These are phyloP conservation scores for Phyllosticta citribraziliensis DNA, from an alignment of 2,329 filamentous ascomycete species.

Conservation along the genomic window DNA sequence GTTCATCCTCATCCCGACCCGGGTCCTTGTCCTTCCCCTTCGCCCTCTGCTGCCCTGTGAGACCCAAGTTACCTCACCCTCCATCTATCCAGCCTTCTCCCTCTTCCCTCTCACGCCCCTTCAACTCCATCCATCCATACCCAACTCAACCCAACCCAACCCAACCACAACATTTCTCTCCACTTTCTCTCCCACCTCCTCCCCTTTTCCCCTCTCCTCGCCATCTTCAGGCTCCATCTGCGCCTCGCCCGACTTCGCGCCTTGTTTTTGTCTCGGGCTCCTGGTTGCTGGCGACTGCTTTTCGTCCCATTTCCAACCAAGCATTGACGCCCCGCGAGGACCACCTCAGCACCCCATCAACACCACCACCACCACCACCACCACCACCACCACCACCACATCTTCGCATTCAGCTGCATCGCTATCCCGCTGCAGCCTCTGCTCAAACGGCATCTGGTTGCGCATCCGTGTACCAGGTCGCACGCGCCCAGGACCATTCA, in stretches of 20 bases:
- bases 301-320: background rate
- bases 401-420: background rate
- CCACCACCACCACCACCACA: background rate
- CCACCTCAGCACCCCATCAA: background rate
- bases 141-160: background rate
- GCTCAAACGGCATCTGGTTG: background rate
- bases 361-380: background rate
- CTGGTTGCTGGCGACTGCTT: constrained; percentile 3
- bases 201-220: background rate
- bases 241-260: background rate
- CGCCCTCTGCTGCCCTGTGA: background rate
- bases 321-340: constrained; percentile 8
- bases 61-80: background rate
- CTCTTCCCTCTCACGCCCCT: background rate
- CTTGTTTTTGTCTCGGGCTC: background rate
- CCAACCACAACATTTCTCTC: background rate
- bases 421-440: constrained; percentile 5
- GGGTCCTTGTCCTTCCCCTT: background rate
- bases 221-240: background rate
- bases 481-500: constrained; percentile 6
- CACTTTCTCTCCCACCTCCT: no score
- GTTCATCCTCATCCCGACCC: background rate
- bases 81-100: background rate
- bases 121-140: background rate
- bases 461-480: constrained; percentile 6